Evolutionary conservation across 352 stramenopile species (phyloP).

Genomic region (Phytophthora meadii): DNA sequence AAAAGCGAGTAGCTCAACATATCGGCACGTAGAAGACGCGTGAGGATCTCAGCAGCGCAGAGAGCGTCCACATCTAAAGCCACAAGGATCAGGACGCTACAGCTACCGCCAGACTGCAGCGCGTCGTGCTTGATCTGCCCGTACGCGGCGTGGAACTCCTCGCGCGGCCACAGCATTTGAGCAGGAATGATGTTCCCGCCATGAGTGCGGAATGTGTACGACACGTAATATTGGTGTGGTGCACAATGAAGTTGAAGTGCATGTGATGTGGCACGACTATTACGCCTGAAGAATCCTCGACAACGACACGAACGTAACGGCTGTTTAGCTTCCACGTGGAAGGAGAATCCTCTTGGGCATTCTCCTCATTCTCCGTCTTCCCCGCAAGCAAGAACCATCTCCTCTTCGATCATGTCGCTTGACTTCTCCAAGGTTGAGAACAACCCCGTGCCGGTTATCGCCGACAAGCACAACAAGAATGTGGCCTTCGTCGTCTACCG

Average conservation of each 20-base stretch:
- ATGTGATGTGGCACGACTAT: too few species aligned
- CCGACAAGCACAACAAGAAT: conserved; percentile 79
- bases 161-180: conserved; percentile 82
- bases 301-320: conserved; percentile 15
- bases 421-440: conserved; percentile 91
- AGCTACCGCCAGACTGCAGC: conserved; percentile 62
- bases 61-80: conserved; percentile 95
- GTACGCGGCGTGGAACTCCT: conserved; percentile 88
- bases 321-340: conserved; percentile 32
- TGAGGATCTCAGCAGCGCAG: conserved; percentile 94
- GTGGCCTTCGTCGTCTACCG: conserved; percentile 87
- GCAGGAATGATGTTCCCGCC: conserved; percentile 10
- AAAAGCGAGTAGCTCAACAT: conserved; percentile 81
- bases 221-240: too few species aligned
- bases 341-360: background rate
- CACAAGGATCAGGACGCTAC: conserved; percentile 93
- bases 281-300: background rate
- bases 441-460: conserved; percentile 80
- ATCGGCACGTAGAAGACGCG: conserved; percentile 73
- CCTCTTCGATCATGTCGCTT: conserved; percentile 54
- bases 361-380: conserved; percentile 25
- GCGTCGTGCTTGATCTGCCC: conserved; percentile 84
- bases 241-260: too few species aligned
- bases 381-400: conserved; percentile 1
- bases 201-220: conserved; percentile 10